phyloP scores from a whole-genome alignment of 2,329 filamentous ascomycete genomes.

The Paracamarosporium sp. region DNA sequence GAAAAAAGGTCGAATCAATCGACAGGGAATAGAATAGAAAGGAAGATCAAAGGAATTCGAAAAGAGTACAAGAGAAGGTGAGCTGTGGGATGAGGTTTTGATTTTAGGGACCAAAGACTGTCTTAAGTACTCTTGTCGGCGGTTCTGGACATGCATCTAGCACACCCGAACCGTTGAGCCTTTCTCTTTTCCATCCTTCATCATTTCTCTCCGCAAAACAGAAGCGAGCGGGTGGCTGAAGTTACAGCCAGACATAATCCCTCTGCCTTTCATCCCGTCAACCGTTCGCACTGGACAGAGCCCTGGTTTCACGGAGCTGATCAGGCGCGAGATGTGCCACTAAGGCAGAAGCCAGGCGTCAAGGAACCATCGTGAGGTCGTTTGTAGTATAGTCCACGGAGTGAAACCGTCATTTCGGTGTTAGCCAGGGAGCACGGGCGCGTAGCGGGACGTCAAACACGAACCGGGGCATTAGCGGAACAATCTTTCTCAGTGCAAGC shows the following conservation, averaged over 20 bases:
- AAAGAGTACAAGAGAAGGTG: neutral
- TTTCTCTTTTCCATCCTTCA: neutral
- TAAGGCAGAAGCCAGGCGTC: slow-evolving; percentile 7
- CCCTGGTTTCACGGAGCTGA: slow-evolving; percentile 7
- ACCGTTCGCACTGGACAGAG: neutral
- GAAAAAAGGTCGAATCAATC: slow-evolving; percentile 14
- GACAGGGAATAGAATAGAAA: slow-evolving; percentile 11
- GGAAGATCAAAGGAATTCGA: neutral
- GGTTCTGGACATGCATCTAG: neutral
- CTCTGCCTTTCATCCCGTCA: neutral
- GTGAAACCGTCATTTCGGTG: neutral
- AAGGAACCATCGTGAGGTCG: neutral
- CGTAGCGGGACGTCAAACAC: neutral
- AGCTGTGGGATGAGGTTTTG: slow-evolving; percentile 3
- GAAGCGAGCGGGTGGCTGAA: neutral
- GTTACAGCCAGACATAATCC: neutral
- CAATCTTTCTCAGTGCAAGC: neutral
- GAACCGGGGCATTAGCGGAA: neutral
- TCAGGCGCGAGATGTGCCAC: slow-evolving; percentile 8
- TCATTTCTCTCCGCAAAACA: neutral
- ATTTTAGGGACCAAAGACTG: neutral
- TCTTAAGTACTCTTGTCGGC: slow-evolving; percentile 9
- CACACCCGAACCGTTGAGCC: neutral
- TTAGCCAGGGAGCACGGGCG: neutral
- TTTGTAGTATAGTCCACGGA: neutral